These are phyloP conservation scores for Phoma sp. DNA, from an alignment of 2,329 filamentous ascomycete genomes.

Conservation along the genomic window DNA sequence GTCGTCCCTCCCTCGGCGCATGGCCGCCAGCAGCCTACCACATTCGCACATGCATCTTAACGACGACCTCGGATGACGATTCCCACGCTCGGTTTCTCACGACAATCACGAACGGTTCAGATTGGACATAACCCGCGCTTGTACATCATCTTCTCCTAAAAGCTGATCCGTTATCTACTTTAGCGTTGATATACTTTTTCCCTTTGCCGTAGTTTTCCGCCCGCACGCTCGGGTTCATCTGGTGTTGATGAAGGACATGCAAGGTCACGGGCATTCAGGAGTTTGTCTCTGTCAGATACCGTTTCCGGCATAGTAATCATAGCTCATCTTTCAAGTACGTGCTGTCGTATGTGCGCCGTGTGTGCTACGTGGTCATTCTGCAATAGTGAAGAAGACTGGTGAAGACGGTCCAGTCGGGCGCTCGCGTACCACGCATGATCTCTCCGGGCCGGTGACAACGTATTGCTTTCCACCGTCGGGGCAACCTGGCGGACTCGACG, in stretches of 20 bases:
- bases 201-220: slow-evolving; percentile 20
- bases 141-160: slow-evolving; percentile 40
- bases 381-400: too few species aligned
- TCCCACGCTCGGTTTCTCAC: slow-evolving; percentile 25
- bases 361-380: not conserved
- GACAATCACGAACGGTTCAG: slow-evolving; percentile 35
- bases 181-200: slow-evolving; percentile 31
- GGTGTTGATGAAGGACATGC: slow-evolving; percentile 5
- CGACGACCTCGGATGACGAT: slow-evolving; percentile 34
- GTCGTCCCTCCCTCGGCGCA: not conserved
- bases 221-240: not conserved
- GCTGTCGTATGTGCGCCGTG: not conserved
- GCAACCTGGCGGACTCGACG: not conserved
- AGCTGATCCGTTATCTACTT: slow-evolving; percentile 30
- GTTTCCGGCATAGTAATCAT: slow-evolving; percentile 15
- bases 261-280: slow-evolving; percentile 14
- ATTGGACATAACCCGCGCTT: slow-evolving; percentile 33
- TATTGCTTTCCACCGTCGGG: not conserved
- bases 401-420: not conserved
- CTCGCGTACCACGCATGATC: not conserved
- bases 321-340: not conserved
- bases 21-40: not conserved
- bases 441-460: not conserved
- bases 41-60: slow-evolving; percentile 26
- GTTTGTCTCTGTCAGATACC: slow-evolving; percentile 11